Evolutionary conservation across 2,329 filamentous ascomycete species (phyloP).

Genomic region (Xylaria sp.): DNA sequence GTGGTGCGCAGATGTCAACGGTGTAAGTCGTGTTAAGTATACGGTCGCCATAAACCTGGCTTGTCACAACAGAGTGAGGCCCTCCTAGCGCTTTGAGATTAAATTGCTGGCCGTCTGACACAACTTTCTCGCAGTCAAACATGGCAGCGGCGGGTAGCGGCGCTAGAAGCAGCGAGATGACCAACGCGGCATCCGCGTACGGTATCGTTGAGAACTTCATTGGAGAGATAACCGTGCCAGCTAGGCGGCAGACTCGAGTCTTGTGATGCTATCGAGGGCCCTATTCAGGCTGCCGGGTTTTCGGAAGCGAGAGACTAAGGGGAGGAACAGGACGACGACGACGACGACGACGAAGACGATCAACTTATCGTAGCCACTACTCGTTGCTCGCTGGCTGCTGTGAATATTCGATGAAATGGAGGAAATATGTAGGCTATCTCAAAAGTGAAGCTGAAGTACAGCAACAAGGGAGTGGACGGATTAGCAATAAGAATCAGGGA

Average conservation of each 20-base stretch:
- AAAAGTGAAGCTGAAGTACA: slow-evolving; percentile 17
- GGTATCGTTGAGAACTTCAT: slow-evolving; percentile 56
- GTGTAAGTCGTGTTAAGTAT: slow-evolving; percentile 82
- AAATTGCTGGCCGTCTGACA: slow-evolving; percentile 68
- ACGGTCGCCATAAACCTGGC: slow-evolving; percentile 61
- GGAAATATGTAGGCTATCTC: neutral
- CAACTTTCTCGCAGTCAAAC: slow-evolving; percentile 71
- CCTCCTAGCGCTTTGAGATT: slow-evolving; percentile 72
- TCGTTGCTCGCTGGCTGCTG: neutral
- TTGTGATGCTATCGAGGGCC: neutral
- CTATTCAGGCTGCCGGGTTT: neutral
- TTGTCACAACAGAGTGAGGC: slow-evolving; percentile 74
- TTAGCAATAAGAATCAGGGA: slow-evolving; percentile 26
- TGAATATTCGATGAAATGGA: slow-evolving; percentile 1
- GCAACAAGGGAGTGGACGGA: slow-evolving; percentile 9
- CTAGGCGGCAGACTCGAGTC: neutral
- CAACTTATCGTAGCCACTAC: neutral
- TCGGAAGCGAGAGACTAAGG: neutral
- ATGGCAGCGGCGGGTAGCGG: slow-evolving; percentile 57
- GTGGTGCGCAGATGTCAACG: slow-evolving; percentile 76
- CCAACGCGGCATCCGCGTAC: slow-evolving; percentile 49
- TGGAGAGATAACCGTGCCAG: neutral
- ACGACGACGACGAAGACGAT: neutral
- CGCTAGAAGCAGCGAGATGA: slow-evolving; percentile 52
- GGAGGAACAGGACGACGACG: neutral